Percentiles rank a stretch among this genome's conserved stretches.
These are phyloP conservation scores for Niveomyces coronatus DNA, from an alignment of 2,329 filamentous ascomycete genomes.

Conservation along the genomic window DNA sequence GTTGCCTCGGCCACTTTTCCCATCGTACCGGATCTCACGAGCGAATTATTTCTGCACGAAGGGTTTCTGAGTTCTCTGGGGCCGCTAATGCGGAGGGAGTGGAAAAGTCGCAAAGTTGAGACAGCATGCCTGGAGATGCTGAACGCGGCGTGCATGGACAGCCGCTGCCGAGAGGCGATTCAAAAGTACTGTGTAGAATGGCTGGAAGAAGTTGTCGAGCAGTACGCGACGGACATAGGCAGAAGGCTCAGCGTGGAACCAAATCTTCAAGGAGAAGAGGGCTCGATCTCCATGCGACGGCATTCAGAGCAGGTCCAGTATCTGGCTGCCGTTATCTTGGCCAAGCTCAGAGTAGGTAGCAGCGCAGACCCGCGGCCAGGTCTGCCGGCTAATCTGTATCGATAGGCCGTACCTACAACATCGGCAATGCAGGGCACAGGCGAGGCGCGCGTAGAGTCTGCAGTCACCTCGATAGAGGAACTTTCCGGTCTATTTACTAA, in stretches of 20 bases:
- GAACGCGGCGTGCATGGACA: slow-evolving; percentile 83
- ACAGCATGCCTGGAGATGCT: slow-evolving; percentile 80
- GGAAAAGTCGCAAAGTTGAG: slow-evolving; percentile 79
- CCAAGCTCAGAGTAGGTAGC: slow-evolving; percentile 50
- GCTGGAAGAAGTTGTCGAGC: slow-evolving; percentile 74
- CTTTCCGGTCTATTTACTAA: slow-evolving; percentile 53
- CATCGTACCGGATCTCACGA: slow-evolving; percentile 63
- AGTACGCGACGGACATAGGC: slow-evolving; percentile 50
- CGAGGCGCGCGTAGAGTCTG: slow-evolving; percentile 38
- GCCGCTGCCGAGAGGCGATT: slow-evolving; percentile 71
- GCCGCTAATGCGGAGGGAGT: slow-evolving; percentile 65
- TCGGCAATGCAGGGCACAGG: slow-evolving; percentile 27
- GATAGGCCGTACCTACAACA: slow-evolving; percentile 42
- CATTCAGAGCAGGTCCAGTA: slow-evolving; percentile 54
- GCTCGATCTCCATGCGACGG: slow-evolving; percentile 48
- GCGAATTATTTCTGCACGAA: slow-evolving; percentile 75
- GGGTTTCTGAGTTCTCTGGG: slow-evolving; percentile 73
- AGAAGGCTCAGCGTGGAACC: slow-evolving; percentile 40
- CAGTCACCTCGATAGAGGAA: slow-evolving; percentile 54
- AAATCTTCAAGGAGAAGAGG: slow-evolving; percentile 47
- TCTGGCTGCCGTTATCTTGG: slow-evolving; percentile 63
- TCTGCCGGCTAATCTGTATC: slow-evolving; percentile 32
- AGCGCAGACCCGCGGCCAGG: not conserved
- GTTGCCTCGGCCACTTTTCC: slow-evolving; percentile 86
- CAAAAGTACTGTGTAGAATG: slow-evolving; percentile 77